phyloP scores from a whole-genome alignment of 768 basidiomycete species.

The Tremella yokohamensis region DNA sequence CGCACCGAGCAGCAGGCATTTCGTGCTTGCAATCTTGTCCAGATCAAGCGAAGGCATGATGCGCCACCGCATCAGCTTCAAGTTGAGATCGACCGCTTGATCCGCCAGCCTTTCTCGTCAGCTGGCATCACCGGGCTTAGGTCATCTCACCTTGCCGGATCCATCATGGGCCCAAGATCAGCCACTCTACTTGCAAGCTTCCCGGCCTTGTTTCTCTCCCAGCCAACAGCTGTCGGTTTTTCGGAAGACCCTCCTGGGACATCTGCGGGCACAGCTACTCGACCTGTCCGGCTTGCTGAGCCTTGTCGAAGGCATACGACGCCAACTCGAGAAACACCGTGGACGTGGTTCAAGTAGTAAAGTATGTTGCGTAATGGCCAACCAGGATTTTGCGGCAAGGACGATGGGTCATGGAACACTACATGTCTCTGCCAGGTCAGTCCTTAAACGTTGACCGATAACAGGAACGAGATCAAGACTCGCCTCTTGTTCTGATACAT shows the following conservation, averaged over 20 bases:
- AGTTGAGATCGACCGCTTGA: conserved; percentile 95
- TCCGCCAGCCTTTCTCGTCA: conserved; percentile 66
- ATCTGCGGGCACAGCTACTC: conserved; percentile 7
- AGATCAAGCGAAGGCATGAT: conserved; percentile 84
- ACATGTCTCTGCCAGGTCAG: conserved; percentile 55
- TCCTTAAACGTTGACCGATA: background rate
- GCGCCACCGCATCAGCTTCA: conserved; percentile 97
- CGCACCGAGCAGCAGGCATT: conserved; percentile 83
- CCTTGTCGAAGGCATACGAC: conserved; percentile 71
- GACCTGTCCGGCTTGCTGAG: conserved; percentile 13
- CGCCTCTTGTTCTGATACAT: conserved; percentile 54
- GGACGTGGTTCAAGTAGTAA: conserved; percentile 66
- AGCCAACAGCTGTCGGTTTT: conserved; percentile 73
- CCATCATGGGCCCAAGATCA: conserved; percentile 94
- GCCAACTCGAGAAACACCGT: conserved; percentile 57
- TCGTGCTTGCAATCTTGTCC: conserved; percentile 75
- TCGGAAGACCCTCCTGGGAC: background rate
- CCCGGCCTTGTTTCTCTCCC: conserved; percentile 88
- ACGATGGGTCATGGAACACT: conserved; percentile 80
- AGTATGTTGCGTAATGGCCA: conserved; percentile 94
- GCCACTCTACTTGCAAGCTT: conserved; percentile 83
- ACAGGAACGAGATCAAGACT: conserved; percentile 31
- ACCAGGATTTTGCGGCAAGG: conserved; percentile 67
- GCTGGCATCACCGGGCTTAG: background rate
- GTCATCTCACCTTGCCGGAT: conserved; percentile 65